phyloP scores from a whole-genome alignment of 345 rosid genomes.

The Brassica cretica region DNA sequence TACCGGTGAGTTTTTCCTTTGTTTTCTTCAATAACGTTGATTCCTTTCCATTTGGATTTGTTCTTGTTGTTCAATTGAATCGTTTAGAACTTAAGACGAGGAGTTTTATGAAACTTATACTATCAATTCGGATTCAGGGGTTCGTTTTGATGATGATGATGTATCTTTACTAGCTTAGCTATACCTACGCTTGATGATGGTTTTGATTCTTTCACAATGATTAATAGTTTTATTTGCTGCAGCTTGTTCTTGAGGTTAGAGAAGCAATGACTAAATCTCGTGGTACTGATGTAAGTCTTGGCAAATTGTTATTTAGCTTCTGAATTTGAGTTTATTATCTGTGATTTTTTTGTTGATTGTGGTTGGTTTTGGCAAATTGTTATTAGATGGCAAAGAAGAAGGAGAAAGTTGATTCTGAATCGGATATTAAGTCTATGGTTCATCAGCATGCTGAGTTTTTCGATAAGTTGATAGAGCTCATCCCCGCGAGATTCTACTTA shows the following conservation, averaged over 20 bases:
- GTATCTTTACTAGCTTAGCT: slow-evolving; percentile 1
- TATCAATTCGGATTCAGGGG: not conserved
- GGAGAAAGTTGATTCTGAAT: slow-evolving; percentile 21
- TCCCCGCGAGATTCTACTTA: slow-evolving; percentile 87
- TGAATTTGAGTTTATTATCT: not conserved
- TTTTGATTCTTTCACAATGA: not conserved
- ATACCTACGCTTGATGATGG: not conserved
- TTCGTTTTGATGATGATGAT: not conserved
- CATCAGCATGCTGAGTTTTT: slow-evolving; percentile 61
- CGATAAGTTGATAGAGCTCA: slow-evolving; percentile 71
- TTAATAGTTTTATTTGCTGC: slow-evolving; percentile 1
- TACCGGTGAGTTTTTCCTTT: slow-evolving; percentile 4
- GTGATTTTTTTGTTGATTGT: not conserved
- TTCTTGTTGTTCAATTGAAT: not conserved
- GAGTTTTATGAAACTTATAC: not conserved
- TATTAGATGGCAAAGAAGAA: slow-evolving; percentile 54
- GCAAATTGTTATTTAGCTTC: too few species aligned
- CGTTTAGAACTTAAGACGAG: not conserved
- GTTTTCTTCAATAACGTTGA: not conserved
- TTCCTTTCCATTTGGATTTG: not conserved
- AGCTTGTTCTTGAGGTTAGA: slow-evolving; percentile 16
- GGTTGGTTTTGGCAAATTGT: slow-evolving; percentile 22
- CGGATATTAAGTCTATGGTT: slow-evolving; percentile 47
- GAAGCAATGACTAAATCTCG: slow-evolving; percentile 24
- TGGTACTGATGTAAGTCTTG: slow-evolving; percentile 28